These are phyloP conservation scores for Trypanosoma scelopori DNA, from an alignment of 208 protist genomes.

Conservation along the genomic window DNA sequence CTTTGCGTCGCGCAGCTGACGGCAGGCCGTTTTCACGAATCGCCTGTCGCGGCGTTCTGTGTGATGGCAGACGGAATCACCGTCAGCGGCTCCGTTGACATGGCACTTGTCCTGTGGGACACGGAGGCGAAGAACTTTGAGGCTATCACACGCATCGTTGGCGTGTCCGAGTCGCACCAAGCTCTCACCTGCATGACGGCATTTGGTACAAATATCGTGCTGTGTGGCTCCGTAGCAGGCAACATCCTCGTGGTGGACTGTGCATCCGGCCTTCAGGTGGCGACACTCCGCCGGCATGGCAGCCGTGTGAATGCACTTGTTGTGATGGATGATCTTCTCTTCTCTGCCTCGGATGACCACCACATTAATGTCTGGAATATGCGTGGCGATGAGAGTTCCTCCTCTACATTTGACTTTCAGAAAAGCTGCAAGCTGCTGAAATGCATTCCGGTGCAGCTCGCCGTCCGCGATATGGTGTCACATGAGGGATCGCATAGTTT, in stretches of 20 bases:
- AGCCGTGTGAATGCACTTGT: constrained; percentile 58
- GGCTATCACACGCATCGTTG: constrained; percentile 53
- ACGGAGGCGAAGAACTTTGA: constrained; percentile 69
- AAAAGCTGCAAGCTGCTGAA: constrained; percentile 39
- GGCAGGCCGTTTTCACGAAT: constrained; percentile 54
- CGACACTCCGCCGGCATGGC: constrained; percentile 53
- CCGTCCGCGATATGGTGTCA: constrained; percentile 53
- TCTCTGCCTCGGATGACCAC: constrained; percentile 75
- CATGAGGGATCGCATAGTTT: constrained; percentile 59
- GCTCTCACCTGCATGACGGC: constrained; percentile 33
- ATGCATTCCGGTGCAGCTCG: constrained; percentile 51
- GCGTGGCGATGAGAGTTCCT: constrained; percentile 5
- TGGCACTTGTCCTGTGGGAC: constrained; percentile 80
- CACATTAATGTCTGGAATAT: constrained; percentile 71
- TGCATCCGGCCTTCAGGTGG: constrained; percentile 40
- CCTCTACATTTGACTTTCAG: constrained; percentile 9
- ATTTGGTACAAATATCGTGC: constrained; percentile 37
- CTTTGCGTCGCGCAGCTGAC: constrained; percentile 65
- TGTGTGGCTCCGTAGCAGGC: constrained; percentile 65
- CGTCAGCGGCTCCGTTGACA: constrained; percentile 74
- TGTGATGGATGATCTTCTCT: constrained; percentile 64
- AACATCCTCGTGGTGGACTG: constrained; percentile 49
- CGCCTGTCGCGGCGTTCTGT: constrained; percentile 42
- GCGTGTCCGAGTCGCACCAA: constrained; percentile 25
- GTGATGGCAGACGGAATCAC: constrained; percentile 41